A percentile compares a stretch with the other conserved stretches of the same genome.
Evolutionary conservation across 352 stramenopile genomes (phyloP).

Genomic region (Pythium graminicola): DNA sequence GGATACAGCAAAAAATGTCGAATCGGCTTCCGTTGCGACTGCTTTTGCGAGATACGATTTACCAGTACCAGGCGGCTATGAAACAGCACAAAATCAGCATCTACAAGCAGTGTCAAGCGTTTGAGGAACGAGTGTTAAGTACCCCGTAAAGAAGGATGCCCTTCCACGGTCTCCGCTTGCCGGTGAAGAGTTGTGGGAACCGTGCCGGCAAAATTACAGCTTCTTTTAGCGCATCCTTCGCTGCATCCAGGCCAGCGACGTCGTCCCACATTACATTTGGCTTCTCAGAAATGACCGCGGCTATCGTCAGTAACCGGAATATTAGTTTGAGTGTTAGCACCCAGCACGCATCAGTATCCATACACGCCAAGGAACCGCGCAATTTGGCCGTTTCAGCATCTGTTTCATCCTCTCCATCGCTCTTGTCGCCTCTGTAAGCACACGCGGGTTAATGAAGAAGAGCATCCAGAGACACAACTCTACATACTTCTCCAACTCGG

Average conservation of each 20-base stretch:
- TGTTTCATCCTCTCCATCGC: constrained; percentile 80
- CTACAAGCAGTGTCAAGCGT: no score
- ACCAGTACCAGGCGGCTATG: constrained; percentile 80
- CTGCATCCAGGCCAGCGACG: constrained; percentile 94
- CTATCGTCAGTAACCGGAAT: constrained; percentile 23
- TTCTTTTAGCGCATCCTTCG: constrained; percentile 98
- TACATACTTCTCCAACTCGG: constrained; percentile 70
- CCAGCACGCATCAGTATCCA: background rate
- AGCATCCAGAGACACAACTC: no score
- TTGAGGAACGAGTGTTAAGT: constrained; percentile 24
- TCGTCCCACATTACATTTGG: constrained; percentile 97
- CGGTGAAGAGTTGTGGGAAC: constrained; percentile 97
- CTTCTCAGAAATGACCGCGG: constrained; percentile 81
- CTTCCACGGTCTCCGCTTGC: constrained; percentile 89
- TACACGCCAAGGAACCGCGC: constrained; percentile 87
- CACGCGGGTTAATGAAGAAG: no score
- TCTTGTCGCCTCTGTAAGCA: constrained; percentile 57
- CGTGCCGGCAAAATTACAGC: constrained; percentile 94
- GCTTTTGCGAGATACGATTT: constrained; percentile 97
- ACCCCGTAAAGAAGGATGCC: constrained; percentile 98
- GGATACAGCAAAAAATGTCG: constrained; percentile 97
- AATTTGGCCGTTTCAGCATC: constrained; percentile 96
- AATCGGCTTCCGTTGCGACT: constrained; percentile 98
- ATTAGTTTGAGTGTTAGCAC: background rate
- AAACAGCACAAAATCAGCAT: background rate